Evolutionary conservation across 768 basidiomycete genomes (phyloP).

Genomic region (Russula abietina): DNA sequence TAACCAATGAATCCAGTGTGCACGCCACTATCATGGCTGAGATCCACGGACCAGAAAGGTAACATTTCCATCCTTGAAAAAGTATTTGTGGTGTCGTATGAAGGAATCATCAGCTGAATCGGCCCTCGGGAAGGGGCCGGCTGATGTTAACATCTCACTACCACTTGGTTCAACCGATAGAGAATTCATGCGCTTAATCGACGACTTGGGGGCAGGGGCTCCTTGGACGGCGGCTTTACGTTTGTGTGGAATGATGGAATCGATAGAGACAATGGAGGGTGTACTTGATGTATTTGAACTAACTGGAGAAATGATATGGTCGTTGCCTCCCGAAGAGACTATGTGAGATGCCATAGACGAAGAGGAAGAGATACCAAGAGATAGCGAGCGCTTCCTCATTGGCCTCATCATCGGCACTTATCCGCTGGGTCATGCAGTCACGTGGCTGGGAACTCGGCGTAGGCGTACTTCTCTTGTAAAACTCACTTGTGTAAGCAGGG

Average conservation of each 20-base stretch:
- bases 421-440: not conserved
- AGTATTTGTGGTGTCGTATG: too few species aligned
- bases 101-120: too few species aligned
- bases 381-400: too few species aligned
- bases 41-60: slow-evolving; percentile 13
- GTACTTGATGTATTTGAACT: not conserved
- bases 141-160: not conserved
- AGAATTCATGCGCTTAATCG: too few species aligned
- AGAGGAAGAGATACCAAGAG: not conserved
- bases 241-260: not conserved
- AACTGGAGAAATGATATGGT: not conserved
- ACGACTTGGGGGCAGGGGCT: not conserved
- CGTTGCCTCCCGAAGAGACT: not conserved
- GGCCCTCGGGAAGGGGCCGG: not conserved
- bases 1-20: not conserved
- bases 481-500: too few species aligned
- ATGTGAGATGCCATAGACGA: slow-evolving; percentile 3
- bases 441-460: too few species aligned
- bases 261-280: not conserved
- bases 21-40: too few species aligned
- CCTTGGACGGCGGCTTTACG: not conserved
- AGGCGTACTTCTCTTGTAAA: too few species aligned
- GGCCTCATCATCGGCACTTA: too few species aligned
- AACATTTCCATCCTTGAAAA: too few species aligned
- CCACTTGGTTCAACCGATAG: not conserved